Evolutionary conservation across 305 asterid genomes (phyloP), one percentile per base, ranked within the genome.

Genomic region (Fraxinus velutina): DNA sequence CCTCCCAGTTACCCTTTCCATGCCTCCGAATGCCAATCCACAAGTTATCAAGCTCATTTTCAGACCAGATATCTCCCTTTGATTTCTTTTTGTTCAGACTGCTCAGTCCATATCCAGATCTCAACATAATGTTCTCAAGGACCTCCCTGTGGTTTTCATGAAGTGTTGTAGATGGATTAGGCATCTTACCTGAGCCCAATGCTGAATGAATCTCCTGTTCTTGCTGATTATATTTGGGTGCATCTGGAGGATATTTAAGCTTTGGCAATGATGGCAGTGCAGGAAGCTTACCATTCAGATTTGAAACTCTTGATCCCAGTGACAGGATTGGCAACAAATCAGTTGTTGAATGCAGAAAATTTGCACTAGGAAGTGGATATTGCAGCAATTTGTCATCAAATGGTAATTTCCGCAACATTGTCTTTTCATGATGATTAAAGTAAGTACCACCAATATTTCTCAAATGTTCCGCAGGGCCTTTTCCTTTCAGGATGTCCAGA

Each of bases 261-360:
- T 60, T 21, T 60, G 71, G 71, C 27, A 60, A 60, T 21, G 30
- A 57, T 60, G 70, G 30, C 70, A 60, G 12, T 60, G 70, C 70
- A 21, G 29, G 70, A 60, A 21, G 70, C 24, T 60, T 7, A 60
- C 30, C 91, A 34, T 87, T 83, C 9, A 86, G 76, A 81, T 92
- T 97, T 81, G 86, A 83, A 52, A 66, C 86, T 80, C 92, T 90
- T 24, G 97, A 88, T 82, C 99, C 97, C 84, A 94, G 87, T 8
- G 97, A 92, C 76, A 93, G 83, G 87, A 87, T 85, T 0, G 98
- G 93, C 83, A 91, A 91, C 71, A 90, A 83, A 74, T 91, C 96
- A 22, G 94, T 88, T 70, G 87, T 81, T 27, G 89, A 83, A 86
- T 73, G 81, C 32, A 87, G 88, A 79, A 89, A 73, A 83, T 87